Conservation (phyloP, 305 asterid genomes). For the Stenogyne calaminthoides region DNA sequence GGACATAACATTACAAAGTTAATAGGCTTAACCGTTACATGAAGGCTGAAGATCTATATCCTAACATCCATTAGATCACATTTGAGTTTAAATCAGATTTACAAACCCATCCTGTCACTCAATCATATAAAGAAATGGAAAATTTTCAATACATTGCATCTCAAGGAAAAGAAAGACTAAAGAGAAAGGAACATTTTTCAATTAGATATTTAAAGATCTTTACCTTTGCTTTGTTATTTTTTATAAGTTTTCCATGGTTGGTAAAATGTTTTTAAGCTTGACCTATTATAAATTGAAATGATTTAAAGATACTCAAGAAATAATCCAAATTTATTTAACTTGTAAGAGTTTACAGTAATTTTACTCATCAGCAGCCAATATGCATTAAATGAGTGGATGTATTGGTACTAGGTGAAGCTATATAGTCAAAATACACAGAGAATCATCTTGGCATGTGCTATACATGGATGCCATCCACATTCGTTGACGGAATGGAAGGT, state of each 20-base stretch:
- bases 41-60: neutral
- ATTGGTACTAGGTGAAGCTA: neutral
- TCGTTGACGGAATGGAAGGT: neutral
- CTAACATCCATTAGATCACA: constrained; percentile 1
- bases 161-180: neutral
- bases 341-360: neutral
- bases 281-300: neutral
- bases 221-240: neutral
- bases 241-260: neutral
- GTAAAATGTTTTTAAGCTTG: neutral
- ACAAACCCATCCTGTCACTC: neutral
- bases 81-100: neutral
- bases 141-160: neutral
- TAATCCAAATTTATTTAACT: neutral
- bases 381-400: constrained; percentile 1
- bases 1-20: neutral
- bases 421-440: neutral
- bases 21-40: neutral
- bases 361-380: constrained; percentile 2
- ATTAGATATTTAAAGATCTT: neutral
- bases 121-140: neutral
- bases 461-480: neutral
- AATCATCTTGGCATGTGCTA: neutral
- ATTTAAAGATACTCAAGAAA: neutral
- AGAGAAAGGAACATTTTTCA: neutral